Evolutionary conservation across 805 yeast species (phyloP).

Genomic region (Suhomyces faveliae): DNA sequence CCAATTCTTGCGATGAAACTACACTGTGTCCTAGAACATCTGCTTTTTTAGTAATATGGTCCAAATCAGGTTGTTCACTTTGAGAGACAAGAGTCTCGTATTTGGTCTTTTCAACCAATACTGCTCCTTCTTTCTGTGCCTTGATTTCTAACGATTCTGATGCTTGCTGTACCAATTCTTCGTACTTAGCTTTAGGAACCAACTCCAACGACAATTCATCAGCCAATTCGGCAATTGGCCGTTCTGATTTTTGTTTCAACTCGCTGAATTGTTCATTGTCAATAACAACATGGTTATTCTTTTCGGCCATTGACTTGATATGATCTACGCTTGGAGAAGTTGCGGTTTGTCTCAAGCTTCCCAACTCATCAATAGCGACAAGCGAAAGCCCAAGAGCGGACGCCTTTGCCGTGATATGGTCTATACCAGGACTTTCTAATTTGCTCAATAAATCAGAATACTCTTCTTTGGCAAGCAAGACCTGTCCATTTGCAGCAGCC

Average conservation of each 20-base stretch:
- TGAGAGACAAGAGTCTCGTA: constrained; percentile 13
- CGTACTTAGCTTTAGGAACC: constrained; percentile 23
- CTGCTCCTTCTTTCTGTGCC: constrained; percentile 16
- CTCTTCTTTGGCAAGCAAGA: neutral
- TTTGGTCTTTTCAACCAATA: constrained; percentile 18
- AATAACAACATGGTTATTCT: constrained; percentile 5
- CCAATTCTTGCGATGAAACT: neutral
- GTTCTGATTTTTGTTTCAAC: constrained; percentile 11
- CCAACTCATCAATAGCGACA: neutral
- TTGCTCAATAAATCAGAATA: neutral
- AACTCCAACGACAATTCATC: constrained; percentile 2
- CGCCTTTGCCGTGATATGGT: constrained; percentile 9
- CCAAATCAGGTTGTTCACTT: constrained; percentile 12
- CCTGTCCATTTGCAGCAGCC: constrained; percentile 9
- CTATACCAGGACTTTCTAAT: constrained; percentile 4
- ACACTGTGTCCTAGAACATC: constrained; percentile 8
- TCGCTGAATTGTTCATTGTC: constrained; percentile 3
- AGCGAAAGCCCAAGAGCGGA: neutral
- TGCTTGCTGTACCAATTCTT: constrained; percentile 47
- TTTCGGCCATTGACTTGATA: constrained; percentile 6
- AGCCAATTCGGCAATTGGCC: constrained; percentile 3
- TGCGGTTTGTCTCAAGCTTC: constrained; percentile 6
- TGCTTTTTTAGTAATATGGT: constrained; percentile 10
- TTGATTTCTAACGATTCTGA: constrained; percentile 16
- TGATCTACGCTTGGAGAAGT: constrained; percentile 11